phyloP scores from a whole-genome alignment of 345 rosid genomes.

The Eucalyptus sideroxylon region DNA sequence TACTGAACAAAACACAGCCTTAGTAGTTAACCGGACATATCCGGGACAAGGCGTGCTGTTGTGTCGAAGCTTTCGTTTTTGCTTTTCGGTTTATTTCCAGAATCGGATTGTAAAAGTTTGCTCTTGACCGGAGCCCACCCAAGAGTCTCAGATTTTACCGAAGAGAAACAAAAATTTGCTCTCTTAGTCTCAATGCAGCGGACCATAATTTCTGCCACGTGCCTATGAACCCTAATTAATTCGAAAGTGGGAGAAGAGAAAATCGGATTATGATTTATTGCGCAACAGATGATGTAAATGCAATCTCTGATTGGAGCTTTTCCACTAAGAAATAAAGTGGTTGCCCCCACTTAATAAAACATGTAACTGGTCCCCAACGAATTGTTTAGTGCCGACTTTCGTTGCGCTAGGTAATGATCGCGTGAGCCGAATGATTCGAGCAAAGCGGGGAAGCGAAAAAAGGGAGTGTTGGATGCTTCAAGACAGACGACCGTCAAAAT shows the following conservation, averaged over 20 bases:
- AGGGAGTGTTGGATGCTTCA: not conserved
- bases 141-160: not conserved
- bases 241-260: not conserved
- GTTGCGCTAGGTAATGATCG: not conserved
- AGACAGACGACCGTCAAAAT: not conserved
- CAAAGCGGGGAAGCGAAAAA: not conserved
- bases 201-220: not conserved
- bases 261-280: not conserved
- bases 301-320: not conserved
- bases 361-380: not conserved
- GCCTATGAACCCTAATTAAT: not conserved
- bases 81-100: not conserved
- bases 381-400: not conserved
- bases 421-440: not conserved
- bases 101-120: not conserved
- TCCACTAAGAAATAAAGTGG: not conserved
- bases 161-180: not conserved
- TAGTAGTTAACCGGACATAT: not conserved
- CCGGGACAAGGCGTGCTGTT: not conserved
- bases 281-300: not conserved
- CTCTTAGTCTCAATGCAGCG: not conserved
- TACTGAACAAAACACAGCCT: accelerated
- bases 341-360: not conserved
- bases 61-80: not conserved
- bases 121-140: not conserved